Evolutionary conservation across 176 grass and related monocot genomes (phyloP).

Genomic region (Cenchrus fungigraminus): DNA sequence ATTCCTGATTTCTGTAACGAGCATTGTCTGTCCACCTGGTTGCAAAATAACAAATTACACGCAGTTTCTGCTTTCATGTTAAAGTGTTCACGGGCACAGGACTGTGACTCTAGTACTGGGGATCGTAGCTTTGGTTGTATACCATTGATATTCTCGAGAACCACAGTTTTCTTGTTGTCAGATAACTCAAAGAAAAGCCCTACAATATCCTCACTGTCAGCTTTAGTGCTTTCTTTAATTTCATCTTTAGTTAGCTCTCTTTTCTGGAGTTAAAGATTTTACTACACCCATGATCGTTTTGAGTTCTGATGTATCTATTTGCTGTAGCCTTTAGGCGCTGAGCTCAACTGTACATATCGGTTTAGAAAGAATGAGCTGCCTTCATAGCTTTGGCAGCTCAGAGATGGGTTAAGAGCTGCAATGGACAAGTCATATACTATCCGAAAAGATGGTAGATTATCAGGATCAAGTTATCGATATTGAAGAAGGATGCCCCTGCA

Average conservation of each 20-base stretch:
- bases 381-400: conserved; percentile 21
- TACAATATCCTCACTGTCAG: background rate
- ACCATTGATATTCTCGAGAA: background rate
- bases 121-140: conserved; percentile 14
- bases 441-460: conserved; percentile 32
- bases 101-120: background rate
- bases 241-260: background rate
- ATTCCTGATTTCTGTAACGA: background rate
- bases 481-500: conserved; percentile 15
- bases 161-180: background rate
- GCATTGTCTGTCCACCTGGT: background rate
- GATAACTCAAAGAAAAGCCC: conserved; percentile 26
- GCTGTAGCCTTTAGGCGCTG: conserved; percentile 21
- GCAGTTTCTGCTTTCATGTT: background rate
- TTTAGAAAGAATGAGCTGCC: conserved; percentile 37
- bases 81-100: background rate
- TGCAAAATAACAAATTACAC: conserved; percentile 11
- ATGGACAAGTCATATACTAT: conserved; percentile 30
- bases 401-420: conserved; percentile 35
- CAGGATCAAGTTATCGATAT: conserved; percentile 31
- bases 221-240: background rate
- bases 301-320: background rate
- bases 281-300: conserved; percentile 7
- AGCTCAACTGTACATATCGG: conserved; percentile 50
- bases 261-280: conserved; percentile 18